Percentiles rank a stretch among this genome's conserved stretches.
Evolutionary conservation across 2,329 filamentous ascomycete genomes (phyloP).

Genomic region (Cephalotrichum gorgonifer): DNA sequence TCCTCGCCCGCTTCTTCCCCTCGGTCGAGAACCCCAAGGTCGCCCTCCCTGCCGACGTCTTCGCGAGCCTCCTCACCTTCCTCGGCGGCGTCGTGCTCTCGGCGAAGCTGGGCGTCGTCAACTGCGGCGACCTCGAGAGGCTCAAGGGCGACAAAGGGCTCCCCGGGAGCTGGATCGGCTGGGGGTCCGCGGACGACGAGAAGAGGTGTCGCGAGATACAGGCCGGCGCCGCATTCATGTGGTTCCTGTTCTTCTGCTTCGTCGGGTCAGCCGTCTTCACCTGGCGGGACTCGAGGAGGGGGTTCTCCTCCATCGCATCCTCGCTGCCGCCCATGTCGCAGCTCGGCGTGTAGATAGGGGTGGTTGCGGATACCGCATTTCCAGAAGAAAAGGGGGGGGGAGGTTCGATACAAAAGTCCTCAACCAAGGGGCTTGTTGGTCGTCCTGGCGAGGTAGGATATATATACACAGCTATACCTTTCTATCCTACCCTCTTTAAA

Average conservation of each 20-base stretch:
- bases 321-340: slow-evolving; percentile 45
- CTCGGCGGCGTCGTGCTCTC: slow-evolving; percentile 61
- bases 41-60: slow-evolving; percentile 43
- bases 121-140: slow-evolving; percentile 47
- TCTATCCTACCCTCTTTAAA: too few species aligned
- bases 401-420: too few species aligned
- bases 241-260: slow-evolving; percentile 63
- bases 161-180: slow-evolving; percentile 46
- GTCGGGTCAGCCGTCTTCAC: slow-evolving; percentile 45
- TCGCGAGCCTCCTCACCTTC: slow-evolving; percentile 58
- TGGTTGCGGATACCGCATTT: background rate
- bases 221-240: slow-evolving; percentile 65
- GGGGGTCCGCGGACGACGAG: slow-evolving; percentile 45
- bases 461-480: too few species aligned
- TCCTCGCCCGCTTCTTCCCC: slow-evolving; percentile 44
- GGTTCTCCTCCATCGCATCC: slow-evolving; percentile 28
- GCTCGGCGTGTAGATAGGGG: slow-evolving; percentile 31
- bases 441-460: too few species aligned
- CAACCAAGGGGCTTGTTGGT: too few species aligned
- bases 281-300: slow-evolving; percentile 40
- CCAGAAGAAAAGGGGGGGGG: too few species aligned
- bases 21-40: slow-evolving; percentile 40
- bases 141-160: slow-evolving; percentile 12
- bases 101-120: slow-evolving; percentile 56
- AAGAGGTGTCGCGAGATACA: slow-evolving; percentile 68